Conservation (phyloP, 2,329 filamentous ascomycete genomes). For the Escovopsis sp. region DNA sequence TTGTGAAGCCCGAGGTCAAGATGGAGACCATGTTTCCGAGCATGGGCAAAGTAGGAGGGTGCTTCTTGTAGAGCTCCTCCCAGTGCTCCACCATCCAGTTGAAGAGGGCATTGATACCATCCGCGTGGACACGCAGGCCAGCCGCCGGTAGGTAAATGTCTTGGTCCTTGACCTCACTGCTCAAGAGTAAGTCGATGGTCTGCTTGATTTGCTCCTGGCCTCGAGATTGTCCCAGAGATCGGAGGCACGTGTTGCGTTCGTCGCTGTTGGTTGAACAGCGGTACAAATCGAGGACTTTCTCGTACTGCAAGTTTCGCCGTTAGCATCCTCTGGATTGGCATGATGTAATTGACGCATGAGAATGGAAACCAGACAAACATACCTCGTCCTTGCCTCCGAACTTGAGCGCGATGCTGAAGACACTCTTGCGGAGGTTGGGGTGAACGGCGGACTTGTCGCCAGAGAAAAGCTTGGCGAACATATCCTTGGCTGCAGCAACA, state of each 20-base stretch:
- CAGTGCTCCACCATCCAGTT: slow-evolving; percentile 76
- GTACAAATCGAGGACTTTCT: slow-evolving; percentile 62
- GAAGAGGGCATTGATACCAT: slow-evolving; percentile 70
- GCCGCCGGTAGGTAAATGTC: slow-evolving; percentile 83
- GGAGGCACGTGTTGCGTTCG: slow-evolving; percentile 83
- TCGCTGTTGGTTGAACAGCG: slow-evolving; percentile 54
- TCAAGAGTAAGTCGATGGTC: slow-evolving; percentile 60
- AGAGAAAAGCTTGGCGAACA: slow-evolving; percentile 72
- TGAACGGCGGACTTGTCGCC: slow-evolving; percentile 75
- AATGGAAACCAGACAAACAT: slow-evolving; percentile 12
- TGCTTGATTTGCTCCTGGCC: slow-evolving; percentile 67
- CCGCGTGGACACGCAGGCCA: slow-evolving; percentile 60
- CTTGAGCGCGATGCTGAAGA: slow-evolving; percentile 72
- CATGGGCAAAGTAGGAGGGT: slow-evolving; percentile 78
- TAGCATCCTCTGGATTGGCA: slow-evolving; percentile 5
- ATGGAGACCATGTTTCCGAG: slow-evolving; percentile 73
- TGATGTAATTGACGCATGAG: too few species aligned
- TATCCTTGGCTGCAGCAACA: slow-evolving; percentile 68
- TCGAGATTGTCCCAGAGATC: slow-evolving; percentile 64
- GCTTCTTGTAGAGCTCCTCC: slow-evolving; percentile 65
- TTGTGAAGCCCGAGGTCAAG: slow-evolving; percentile 68
- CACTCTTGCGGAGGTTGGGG: slow-evolving; percentile 76
- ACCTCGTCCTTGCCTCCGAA: slow-evolving; percentile 75
- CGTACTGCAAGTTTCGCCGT: slow-evolving; percentile 38
- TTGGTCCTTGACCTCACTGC: slow-evolving; percentile 78